Conservation (phyloP, 129 eudicot species). For the Gnaphalium uliginosum region DNA sequence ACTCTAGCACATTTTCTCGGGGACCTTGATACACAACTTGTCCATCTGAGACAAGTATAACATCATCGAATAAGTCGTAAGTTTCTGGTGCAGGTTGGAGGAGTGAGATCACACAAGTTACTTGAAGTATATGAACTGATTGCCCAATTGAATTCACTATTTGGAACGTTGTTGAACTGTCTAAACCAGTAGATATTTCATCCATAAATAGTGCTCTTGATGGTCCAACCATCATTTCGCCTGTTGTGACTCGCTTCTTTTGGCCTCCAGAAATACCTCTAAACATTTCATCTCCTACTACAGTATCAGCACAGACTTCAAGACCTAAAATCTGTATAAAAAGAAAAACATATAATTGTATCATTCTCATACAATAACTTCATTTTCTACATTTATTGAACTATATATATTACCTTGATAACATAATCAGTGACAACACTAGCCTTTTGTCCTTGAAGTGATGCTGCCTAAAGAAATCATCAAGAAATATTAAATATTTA, state of each 20-base stretch:
- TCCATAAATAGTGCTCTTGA: slow-evolving; percentile 68
- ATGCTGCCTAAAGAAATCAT: slow-evolving; percentile 47
- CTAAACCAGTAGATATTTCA: slow-evolving; percentile 77
- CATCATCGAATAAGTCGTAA: slow-evolving; percentile 60
- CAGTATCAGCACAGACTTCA: slow-evolving; percentile 60
- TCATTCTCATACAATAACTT: neutral
- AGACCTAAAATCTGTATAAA: slow-evolving; percentile 61
- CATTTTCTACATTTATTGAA: slow-evolving; percentile 6
- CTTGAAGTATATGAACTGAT: slow-evolving; percentile 58
- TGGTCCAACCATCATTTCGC: slow-evolving; percentile 78
- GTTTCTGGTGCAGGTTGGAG: slow-evolving; percentile 83
- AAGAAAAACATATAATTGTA: neutral
- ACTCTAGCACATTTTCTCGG: slow-evolving; percentile 48
- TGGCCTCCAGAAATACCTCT: slow-evolving; percentile 81
- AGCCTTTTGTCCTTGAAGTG: slow-evolving; percentile 56
- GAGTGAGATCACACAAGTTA: slow-evolving; percentile 62
- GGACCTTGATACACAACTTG: slow-evolving; percentile 68
- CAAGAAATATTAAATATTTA: neutral
- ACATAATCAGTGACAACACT: slow-evolving; percentile 59
- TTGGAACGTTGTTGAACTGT: slow-evolving; percentile 73
- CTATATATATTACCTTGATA: slow-evolving; percentile 57
- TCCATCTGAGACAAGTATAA: slow-evolving; percentile 63
- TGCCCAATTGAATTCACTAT: slow-evolving; percentile 60
- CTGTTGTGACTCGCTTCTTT: slow-evolving; percentile 73
- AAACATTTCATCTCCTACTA: slow-evolving; percentile 71